Conservation (phyloP, 179 eudicot species). For the Corrigiola litoralis region DNA sequence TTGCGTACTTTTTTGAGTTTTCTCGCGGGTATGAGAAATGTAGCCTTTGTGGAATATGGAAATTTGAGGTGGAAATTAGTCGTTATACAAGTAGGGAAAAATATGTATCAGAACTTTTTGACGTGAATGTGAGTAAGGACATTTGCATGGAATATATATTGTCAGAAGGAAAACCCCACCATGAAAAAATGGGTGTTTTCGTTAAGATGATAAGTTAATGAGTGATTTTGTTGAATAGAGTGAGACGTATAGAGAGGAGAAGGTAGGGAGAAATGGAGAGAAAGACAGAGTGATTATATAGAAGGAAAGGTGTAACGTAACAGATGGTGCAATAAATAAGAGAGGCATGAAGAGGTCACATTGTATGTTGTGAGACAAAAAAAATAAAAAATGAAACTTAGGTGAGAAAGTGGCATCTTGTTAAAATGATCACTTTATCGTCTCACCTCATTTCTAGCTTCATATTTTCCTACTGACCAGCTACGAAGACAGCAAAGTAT, state of each 20-base stretch:
- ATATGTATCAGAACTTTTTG: background rate
- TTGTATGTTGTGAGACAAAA: background rate
- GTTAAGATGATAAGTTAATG: background rate
- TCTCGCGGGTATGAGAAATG: background rate
- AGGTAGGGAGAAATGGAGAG: constrained; percentile 10
- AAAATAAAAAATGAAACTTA: background rate
- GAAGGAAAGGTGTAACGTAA: constrained; percentile 2
- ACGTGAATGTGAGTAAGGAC: background rate
- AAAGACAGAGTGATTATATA: constrained; percentile 5
- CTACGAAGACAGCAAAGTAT: constrained; percentile 24
- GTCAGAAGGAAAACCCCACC: background rate
- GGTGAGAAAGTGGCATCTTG: background rate
- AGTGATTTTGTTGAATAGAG: background rate
- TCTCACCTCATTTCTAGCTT: too few relatives aligned
- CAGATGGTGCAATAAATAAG: constrained; percentile 15
- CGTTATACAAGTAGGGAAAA: background rate
- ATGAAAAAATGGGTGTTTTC: background rate
- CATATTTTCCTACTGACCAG: constrained; percentile 27
- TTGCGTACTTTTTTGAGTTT: too few relatives aligned
- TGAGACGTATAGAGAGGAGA: background rate
- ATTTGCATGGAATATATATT: too few relatives aligned
- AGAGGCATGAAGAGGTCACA: background rate
- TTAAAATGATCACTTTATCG: background rate
- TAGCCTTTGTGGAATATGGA: background rate
- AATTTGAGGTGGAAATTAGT: background rate